These are phyloP conservation scores for Trichoderma breve DNA, from an alignment of 2,329 filamentous ascomycete species.

Conservation along the genomic window DNA sequence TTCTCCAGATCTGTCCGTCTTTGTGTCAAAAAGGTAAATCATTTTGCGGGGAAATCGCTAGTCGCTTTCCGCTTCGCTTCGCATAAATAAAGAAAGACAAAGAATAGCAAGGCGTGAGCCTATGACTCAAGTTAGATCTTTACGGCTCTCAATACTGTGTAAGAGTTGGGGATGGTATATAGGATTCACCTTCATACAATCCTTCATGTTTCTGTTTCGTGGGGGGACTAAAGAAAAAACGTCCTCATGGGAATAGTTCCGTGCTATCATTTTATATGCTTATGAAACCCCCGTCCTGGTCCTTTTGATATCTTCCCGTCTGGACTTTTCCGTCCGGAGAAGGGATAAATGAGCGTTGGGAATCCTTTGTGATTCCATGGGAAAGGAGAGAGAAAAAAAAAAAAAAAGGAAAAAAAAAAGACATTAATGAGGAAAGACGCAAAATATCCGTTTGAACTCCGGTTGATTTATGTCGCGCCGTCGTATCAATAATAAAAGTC, in stretches of 20 bases:
- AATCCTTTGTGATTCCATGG: background rate
- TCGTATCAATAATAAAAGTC: no score
- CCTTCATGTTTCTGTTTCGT: background rate
- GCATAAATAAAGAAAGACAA: no score
- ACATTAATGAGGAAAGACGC: background rate
- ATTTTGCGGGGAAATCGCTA: background rate
- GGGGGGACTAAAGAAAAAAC: background rate
- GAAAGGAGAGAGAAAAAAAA: background rate
- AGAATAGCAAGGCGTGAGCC: background rate
- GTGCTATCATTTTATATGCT: background rate
- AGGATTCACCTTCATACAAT: background rate
- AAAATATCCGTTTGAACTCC: background rate
- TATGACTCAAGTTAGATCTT: background rate
- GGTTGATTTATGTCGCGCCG: background rate
- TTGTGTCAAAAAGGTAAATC: no score
- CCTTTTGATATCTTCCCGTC: no score
- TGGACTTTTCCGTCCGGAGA: background rate
- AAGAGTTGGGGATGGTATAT: background rate
- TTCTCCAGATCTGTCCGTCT: background rate
- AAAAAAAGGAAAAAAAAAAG: background rate
- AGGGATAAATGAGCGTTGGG: background rate
- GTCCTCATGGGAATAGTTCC: background rate
- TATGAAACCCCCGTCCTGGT: background rate
- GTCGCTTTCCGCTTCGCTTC: background rate
- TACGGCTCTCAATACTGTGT: constrained; percentile 3